Base-by-base conservation (phyloP, 495 filamentous ascomycete genomes). In the Trichoderma virens region DNA sequence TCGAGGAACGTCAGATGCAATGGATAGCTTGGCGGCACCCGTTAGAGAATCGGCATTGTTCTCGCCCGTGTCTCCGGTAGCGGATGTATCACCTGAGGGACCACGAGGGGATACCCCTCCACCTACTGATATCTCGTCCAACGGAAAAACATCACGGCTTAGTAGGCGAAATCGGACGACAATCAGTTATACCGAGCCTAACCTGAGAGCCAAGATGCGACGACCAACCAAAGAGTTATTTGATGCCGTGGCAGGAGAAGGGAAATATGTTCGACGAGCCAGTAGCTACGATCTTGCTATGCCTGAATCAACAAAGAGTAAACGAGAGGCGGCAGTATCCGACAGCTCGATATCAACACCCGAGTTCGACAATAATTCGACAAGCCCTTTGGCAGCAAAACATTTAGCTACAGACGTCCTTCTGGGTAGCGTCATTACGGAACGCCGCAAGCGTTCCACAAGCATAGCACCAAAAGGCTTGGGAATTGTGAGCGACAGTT, bases 161-260 rank as follows among this genome's bases (percentile, higher is more conserved):
- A 85, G 83, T 51, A 79, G 91, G 30, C 85, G 91, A 65, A 82
- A 86, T 14, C 78, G 86, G 61, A 77, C 83, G 7, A 80, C 82
- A 32, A 82, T 96, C 59, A 94, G 89, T 76, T 96, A 96, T 71
- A 89, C 90, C 27, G 89, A 93, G 72, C 91, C 91, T 9, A 95
- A 89, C 69, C 77, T 96, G 35, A 82, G 89, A 61, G 88, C 86
- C 68, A 96, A 96, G 76, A 95, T 96, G 91, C 83, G 91, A 61
- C 85, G 91, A 60, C 88, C 90, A 25, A 88, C 87, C 18, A 90
- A 88, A 66, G 82, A 88, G 62, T 73, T 93, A 6, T 80, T 86
- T 39, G 88, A 90, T 71, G 90, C 90, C 8, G 90, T 93, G 47
- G 70, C 76, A 3, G 80, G 77, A 6, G 82, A 85, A 62, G 82